These are phyloP conservation scores for Prunus fruticosa DNA, from an alignment of 306 rosid species.

Conservation along the genomic window DNA sequence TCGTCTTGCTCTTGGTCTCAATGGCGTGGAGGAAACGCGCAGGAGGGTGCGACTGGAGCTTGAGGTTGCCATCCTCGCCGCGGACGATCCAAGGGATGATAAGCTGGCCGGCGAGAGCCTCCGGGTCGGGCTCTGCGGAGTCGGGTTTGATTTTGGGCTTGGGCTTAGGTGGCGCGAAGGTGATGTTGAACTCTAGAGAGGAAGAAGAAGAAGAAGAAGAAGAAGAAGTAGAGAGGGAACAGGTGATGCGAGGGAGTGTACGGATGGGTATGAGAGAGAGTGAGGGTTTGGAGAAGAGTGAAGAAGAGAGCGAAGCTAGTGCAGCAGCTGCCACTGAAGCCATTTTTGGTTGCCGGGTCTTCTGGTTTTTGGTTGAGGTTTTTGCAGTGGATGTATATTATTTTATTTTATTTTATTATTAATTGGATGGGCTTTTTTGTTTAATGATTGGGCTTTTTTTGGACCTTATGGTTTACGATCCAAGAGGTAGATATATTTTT, in stretches of 20 bases:
- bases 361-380: neutral
- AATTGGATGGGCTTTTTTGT: neutral
- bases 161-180: constrained; percentile 72
- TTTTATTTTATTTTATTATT: neutral
- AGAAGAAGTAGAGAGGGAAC: constrained; percentile 36
- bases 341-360: constrained; percentile 13
- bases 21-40: constrained; percentile 38
- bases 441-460: neutral
- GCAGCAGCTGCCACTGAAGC: constrained; percentile 28
- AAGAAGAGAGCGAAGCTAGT: constrained; percentile 34
- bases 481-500: neutral
- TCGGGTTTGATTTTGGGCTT: constrained; percentile 42
- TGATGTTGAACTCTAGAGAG: constrained; percentile 67
- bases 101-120: constrained; percentile 35
- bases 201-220: constrained; percentile 41
- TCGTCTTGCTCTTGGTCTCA: constrained; percentile 40
- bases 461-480: neutral
- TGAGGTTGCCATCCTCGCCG: constrained; percentile 76
- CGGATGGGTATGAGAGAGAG: constrained; percentile 40
- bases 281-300: constrained; percentile 39
- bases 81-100: constrained; percentile 87
- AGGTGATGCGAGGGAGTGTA: constrained; percentile 47
- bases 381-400: neutral
- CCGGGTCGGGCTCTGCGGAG: neutral
- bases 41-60: constrained; percentile 67